These are phyloP conservation scores for Cutaneotrichosporon daszewskae DNA, from an alignment of 1,284 basidiomycete species.

Conservation along the genomic window DNA sequence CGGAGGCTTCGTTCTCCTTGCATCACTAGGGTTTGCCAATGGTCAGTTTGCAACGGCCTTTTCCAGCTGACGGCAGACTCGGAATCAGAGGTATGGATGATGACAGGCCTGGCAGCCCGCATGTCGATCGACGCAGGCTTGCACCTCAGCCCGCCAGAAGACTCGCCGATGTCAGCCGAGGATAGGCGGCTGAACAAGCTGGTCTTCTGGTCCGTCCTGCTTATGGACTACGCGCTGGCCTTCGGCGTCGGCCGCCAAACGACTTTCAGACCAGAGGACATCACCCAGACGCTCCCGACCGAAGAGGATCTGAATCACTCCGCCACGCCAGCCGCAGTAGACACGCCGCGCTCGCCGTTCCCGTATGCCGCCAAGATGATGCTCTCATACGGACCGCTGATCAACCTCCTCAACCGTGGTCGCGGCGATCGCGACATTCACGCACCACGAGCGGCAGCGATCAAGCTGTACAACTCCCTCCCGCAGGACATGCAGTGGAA, in stretches of 20 bases:
- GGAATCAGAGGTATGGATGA: constrained; percentile 34
- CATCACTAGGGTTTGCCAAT: constrained; percentile 27
- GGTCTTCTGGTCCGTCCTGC: constrained; percentile 26
- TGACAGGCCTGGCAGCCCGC: constrained; percentile 29
- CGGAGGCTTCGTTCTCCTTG: constrained; percentile 23
- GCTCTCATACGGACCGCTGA: constrained; percentile 20
- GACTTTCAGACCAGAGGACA: constrained; percentile 26
- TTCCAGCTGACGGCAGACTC: constrained; percentile 28
- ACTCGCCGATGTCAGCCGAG: constrained; percentile 9
- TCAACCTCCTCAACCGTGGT: constrained; percentile 24
- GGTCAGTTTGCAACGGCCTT: too few species aligned
- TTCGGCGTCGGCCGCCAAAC: constrained; percentile 29
- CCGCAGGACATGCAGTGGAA: constrained; percentile 31
- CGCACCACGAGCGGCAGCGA: constrained; percentile 12
- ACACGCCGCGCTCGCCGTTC: constrained; percentile 18
- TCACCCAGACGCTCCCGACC: constrained; percentile 18
- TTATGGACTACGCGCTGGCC: constrained; percentile 27
- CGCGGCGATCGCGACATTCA: neutral
- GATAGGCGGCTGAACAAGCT: constrained; percentile 26
- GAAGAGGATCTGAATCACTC: constrained; percentile 2
- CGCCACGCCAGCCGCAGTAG: neutral
- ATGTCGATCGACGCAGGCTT: constrained; percentile 30
- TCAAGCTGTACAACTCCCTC: constrained; percentile 20
- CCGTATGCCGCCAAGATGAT: constrained; percentile 26
- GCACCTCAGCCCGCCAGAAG: constrained; percentile 14